Conservation (phyloP, 192 early-diverging fungal genomes). For the Umbelopsis vinacea region DNA sequence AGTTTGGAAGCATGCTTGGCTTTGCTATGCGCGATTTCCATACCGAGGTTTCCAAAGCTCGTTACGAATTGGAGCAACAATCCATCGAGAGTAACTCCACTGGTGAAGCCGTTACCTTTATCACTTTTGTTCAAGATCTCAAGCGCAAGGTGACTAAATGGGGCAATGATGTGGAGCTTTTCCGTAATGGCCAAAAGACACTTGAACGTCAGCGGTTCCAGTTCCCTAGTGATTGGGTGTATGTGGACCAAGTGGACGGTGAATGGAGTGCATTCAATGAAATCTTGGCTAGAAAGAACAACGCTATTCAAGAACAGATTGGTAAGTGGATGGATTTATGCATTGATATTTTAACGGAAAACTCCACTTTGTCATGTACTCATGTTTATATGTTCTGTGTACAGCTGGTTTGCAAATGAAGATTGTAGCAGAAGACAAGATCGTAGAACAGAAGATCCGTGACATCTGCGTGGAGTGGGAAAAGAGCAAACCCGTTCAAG, state of each 20-base stretch:
- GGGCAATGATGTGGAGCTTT: slow-evolving; percentile 84
- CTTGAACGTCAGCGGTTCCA: slow-evolving; percentile 93
- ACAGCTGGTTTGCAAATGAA: slow-evolving; percentile 88
- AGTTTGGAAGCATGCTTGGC: slow-evolving; percentile 84
- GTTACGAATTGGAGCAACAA: slow-evolving; percentile 87
- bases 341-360: too few relatives aligned
- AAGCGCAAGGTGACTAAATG: slow-evolving; percentile 81
- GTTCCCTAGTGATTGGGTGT: slow-evolving; percentile 95
- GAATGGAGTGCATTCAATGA: slow-evolving; percentile 98
- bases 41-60: slow-evolving; percentile 71
- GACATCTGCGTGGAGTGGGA: slow-evolving; percentile 92
- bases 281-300: slow-evolving; percentile 89
- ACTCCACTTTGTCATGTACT: neutral
- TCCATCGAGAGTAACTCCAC: slow-evolving; percentile 84
- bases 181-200: slow-evolving; percentile 89
- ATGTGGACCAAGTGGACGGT: slow-evolving; percentile 93
- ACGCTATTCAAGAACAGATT: slow-evolving; percentile 93
- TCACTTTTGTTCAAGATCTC: slow-evolving; percentile 96
- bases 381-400: neutral
- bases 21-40: slow-evolving; percentile 84
- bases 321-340: slow-evolving; percentile 42
- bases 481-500: slow-evolving; percentile 92
- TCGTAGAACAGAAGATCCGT: slow-evolving; percentile 82
- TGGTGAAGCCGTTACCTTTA: slow-evolving; percentile 89
- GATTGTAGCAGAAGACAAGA: slow-evolving; percentile 92